Conservation (phyloP, 1,284 basidiomycete genomes). For the Cryptococcus wingfieldii region DNA sequence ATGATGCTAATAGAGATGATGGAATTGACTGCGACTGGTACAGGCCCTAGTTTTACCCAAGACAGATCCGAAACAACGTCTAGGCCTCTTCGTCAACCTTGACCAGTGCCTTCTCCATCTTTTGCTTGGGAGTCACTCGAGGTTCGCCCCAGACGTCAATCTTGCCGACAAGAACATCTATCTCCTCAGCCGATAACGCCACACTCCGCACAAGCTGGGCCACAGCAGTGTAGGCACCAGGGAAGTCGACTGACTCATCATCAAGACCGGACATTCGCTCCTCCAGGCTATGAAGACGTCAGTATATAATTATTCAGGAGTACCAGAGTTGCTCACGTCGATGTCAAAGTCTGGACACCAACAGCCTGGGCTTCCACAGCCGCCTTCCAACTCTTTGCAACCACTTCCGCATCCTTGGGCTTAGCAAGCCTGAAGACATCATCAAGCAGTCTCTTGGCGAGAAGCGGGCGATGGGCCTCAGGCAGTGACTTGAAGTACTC, state of each 20-base stretch:
- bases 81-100: constrained; percentile 35
- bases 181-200: constrained; percentile 53
- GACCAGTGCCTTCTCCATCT: constrained; percentile 38
- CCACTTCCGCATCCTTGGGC: constrained; percentile 71
- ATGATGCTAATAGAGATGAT: too few species aligned
- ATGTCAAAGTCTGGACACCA: constrained; percentile 58
- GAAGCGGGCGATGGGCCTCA: constrained; percentile 55
- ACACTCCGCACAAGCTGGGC: constrained; percentile 68
- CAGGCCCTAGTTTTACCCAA: too few species aligned
- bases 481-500: constrained; percentile 67
- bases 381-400: constrained; percentile 56
- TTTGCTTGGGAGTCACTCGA: constrained; percentile 40
- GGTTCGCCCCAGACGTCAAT: constrained; percentile 42
- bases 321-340: constrained; percentile 38
- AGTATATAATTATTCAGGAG: not conserved
- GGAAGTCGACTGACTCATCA: constrained; percentile 83
- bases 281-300: constrained; percentile 54
- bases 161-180: constrained; percentile 54
- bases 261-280: constrained; percentile 70
- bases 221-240: constrained; percentile 73
- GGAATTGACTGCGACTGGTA: too few species aligned
- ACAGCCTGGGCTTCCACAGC: constrained; percentile 57
- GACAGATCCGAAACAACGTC: too few species aligned
- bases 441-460: constrained; percentile 73
- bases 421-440: constrained; percentile 85